phyloP scores from a whole-genome alignment of 306 rosid genomes.

The Prinsepia uniflora region DNA sequence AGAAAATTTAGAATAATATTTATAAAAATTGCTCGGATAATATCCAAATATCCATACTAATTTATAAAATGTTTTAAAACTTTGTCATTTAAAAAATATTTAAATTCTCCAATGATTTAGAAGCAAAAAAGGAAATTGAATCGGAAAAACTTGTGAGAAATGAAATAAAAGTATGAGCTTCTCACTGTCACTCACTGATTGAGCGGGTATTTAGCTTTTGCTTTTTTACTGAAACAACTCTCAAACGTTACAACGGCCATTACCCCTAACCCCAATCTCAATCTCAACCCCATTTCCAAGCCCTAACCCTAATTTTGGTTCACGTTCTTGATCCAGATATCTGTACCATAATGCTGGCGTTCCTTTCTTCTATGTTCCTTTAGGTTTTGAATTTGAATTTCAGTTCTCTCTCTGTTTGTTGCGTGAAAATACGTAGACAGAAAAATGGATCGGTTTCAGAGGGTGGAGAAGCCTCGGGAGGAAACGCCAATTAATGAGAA shows the following conservation, averaged over 20 bases:
- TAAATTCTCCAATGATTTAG: no score
- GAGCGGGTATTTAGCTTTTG: slow-evolving; percentile 18
- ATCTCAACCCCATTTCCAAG: neutral
- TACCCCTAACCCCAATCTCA: neutral
- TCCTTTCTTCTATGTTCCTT: no score
- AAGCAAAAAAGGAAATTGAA: no score
- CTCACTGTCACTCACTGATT: neutral
- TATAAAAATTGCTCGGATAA: no score
- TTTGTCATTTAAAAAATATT: no score
- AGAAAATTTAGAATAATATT: no score
- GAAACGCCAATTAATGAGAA: slow-evolving; percentile 63
- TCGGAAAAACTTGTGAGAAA: no score
- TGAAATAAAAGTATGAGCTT: neutral
- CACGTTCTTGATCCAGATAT: neutral
- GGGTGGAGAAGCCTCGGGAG: slow-evolving; percentile 80
- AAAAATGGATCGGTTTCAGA: slow-evolving; percentile 81
- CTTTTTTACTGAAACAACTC: slow-evolving; percentile 7
- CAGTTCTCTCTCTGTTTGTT: no score
- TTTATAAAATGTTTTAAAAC: no score
- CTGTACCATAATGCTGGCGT: neutral
- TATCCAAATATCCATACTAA: no score
- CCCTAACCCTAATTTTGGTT: slow-evolving; percentile 3
- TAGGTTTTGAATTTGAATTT: neutral
- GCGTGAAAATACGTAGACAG: no score
- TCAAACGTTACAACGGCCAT: neutral